Conservation (phyloP, 805 yeast genomes). For the Pichia californica region DNA sequence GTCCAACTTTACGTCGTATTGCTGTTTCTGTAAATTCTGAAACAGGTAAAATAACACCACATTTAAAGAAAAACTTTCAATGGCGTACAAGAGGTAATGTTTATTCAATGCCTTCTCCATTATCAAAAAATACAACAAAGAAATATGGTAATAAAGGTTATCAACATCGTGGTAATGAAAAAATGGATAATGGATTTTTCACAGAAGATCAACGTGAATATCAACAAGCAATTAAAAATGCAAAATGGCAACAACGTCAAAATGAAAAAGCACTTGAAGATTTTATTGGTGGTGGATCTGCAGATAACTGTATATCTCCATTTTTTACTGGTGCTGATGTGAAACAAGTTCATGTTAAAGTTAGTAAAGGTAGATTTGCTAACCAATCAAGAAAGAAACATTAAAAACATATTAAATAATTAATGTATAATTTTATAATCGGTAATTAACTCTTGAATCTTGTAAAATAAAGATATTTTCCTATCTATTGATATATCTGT, state of each 20-base stretch:
- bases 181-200: constrained; percentile 49
- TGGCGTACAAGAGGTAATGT: constrained; percentile 88
- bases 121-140: constrained; percentile 67
- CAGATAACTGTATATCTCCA: constrained; percentile 85
- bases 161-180: constrained; percentile 59
- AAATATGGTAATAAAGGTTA: constrained; percentile 73
- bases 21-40: constrained; percentile 76
- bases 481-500: too few species aligned
- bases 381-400: constrained; percentile 50
- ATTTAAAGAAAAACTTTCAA: constrained; percentile 83
- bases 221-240: constrained; percentile 77
- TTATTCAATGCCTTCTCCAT: constrained; percentile 81
- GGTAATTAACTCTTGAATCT: too few species aligned
- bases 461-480: too few species aligned
- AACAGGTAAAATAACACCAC: constrained; percentile 82
- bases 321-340: constrained; percentile 58
- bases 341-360: constrained; percentile 57
- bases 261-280: constrained; percentile 80
- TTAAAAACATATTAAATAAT: constrained; percentile 4
- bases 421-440: too few species aligned
- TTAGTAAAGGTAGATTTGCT: constrained; percentile 81
- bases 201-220: constrained; percentile 96
- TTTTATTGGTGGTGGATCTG: constrained; percentile 93
- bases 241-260: constrained; percentile 78
- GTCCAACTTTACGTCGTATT: constrained; percentile 81